phyloP scores from a whole-genome alignment of 352 stramenopile genomes.

The Phytophthora multivora region DNA sequence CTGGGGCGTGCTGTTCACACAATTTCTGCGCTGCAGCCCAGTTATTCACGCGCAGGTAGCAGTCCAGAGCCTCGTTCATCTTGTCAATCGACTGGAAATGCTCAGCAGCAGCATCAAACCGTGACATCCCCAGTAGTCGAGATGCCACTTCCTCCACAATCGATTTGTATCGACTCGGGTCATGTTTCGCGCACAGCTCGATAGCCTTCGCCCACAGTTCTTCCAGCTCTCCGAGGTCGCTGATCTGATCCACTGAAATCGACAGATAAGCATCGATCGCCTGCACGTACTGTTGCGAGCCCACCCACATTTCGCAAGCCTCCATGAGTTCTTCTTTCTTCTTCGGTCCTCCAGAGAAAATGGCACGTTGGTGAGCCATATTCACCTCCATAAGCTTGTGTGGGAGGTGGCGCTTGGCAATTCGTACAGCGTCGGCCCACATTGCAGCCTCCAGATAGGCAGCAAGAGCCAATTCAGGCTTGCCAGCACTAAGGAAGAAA shows the following conservation, averaged over 20 bases:
- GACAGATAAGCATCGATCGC: slow-evolving; percentile 94
- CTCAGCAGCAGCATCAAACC: slow-evolving; percentile 87
- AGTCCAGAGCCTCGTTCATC: slow-evolving; percentile 92
- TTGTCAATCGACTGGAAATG: slow-evolving; percentile 91
- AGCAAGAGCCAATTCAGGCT: slow-evolving; percentile 90
- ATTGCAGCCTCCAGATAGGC: slow-evolving; percentile 86
- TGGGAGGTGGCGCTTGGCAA: slow-evolving; percentile 91
- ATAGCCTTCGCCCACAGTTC: slow-evolving; percentile 91
- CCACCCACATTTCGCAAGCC: slow-evolving; percentile 88
- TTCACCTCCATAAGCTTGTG: slow-evolving; percentile 93
- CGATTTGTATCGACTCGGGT: slow-evolving; percentile 86
- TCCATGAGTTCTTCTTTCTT: slow-evolving; percentile 85
- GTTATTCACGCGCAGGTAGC: slow-evolving; percentile 82
- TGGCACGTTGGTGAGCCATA: slow-evolving; percentile 79
- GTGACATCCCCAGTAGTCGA: slow-evolving; percentile 78
- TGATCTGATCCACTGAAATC: slow-evolving; percentile 72
- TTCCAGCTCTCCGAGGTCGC: slow-evolving; percentile 74
- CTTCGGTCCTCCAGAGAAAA: slow-evolving; percentile 78
- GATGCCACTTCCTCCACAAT: slow-evolving; percentile 90
- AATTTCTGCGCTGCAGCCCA: slow-evolving; percentile 76
- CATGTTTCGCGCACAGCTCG: slow-evolving; percentile 87
- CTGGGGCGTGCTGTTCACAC: slow-evolving; percentile 79
- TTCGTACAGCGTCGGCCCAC: slow-evolving; percentile 90
- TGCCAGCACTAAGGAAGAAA: slow-evolving; percentile 92
- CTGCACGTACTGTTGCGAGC: slow-evolving; percentile 88